Base-by-base conservation (phyloP, 208 protist genomes). In the Herpetomonas muscarum region DNA sequence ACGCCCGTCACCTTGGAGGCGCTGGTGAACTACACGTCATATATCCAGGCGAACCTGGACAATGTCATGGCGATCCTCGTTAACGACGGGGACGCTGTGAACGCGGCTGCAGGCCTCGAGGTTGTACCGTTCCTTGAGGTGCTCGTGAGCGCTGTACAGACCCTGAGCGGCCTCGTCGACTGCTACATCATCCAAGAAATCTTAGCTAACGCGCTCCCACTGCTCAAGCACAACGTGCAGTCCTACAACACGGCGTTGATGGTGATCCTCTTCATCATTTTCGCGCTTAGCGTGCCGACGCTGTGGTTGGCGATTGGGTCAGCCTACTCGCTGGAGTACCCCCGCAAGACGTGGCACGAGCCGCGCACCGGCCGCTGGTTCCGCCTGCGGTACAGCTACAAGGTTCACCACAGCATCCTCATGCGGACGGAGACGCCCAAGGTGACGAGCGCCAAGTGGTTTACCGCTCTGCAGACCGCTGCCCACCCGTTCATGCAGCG, bases 381-480 rank as follows among this genome's bases (percentile, higher is more conserved):
- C 45, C 70, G 70, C 34, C 66, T 77, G 32, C 70, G 64, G 51
- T 77, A 72, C 61, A 64, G 47, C 32, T 71, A 68, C 64, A 61
- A 65, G 37, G 55, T 66, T 4, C 70, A 77, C 52, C 45, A 54
- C 9, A 7, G 13, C 36, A 50, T 57, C 1, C 55, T 72, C 28
- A 44, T 68, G 47, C 37, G 25, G 10, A 28, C 21, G 2, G 2
- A 15, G 28, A 47, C 37, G 51, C 12, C 28, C 10, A 47, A 59
- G 19, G 37, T 12, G 26, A 31, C 13, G 1, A 32, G 29, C 2
- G 41, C 22, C 31, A 37, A 29, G 6, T 59, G 64, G 47, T 34
- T 55, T 21, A 41, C 64, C 29, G 59, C 31, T 25, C 15, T 70
- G 44, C 48, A 58, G 32, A 24, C 37, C 17, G 45, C 24, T 31